Evolutionary conservation across 2,329 filamentous ascomycete species (phyloP).

Genomic region (Aspergillus hortae): DNA sequence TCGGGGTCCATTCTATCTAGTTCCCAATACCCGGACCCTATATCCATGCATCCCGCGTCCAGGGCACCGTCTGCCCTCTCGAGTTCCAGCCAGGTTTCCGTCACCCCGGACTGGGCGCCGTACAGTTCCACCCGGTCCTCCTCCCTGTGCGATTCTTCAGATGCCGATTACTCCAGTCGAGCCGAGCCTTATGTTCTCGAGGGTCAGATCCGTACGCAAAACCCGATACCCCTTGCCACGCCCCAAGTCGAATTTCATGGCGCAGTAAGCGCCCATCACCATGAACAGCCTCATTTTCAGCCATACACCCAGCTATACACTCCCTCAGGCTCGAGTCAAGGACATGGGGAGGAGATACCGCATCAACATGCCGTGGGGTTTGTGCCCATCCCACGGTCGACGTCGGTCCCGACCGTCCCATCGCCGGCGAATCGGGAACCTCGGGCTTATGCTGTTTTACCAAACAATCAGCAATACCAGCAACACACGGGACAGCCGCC

Average conservation of each 20-base stretch:
- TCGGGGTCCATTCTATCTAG: conserved; percentile 20
- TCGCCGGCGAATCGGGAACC: conserved; percentile 10
- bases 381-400: conserved; percentile 15
- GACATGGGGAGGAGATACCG: conserved; percentile 12
- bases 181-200: conserved; percentile 23
- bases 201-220: conserved; percentile 13
- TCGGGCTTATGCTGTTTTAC: conserved; percentile 13
- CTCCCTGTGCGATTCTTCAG: conserved; percentile 24
- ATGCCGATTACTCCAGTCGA: conserved; percentile 22
- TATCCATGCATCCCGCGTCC: conserved; percentile 14
- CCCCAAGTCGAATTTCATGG: conserved; percentile 21
- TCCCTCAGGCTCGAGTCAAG: conserved; percentile 9
- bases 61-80: conserved; percentile 23
- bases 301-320: conserved; percentile 20
- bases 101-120: conserved; percentile 26
- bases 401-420: conserved; percentile 17
- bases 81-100: conserved; percentile 23
- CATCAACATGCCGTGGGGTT: conserved; percentile 14
- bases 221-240: conserved; percentile 12
- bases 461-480: conserved; percentile 11
- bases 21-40: conserved; percentile 20
- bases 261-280: conserved; percentile 10
- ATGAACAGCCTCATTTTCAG: conserved; percentile 13
- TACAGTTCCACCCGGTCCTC: conserved; percentile 25
- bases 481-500: conserved; percentile 9